phyloP scores from a whole-genome alignment of 208 protist species.

The Trypanosoma cruzi region DNA sequence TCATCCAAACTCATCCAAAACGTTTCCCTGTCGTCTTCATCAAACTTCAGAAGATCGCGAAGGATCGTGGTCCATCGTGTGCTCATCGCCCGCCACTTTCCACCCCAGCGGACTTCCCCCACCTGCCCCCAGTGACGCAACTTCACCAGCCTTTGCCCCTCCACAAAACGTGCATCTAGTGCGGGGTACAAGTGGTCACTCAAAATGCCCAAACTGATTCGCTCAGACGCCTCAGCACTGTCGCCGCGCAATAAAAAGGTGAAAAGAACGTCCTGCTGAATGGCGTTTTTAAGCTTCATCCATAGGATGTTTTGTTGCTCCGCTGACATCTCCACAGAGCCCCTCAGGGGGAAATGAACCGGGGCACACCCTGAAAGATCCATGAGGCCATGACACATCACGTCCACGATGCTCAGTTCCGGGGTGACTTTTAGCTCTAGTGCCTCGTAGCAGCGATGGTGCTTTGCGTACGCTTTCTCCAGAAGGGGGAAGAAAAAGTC shows the following conservation, averaged over 20 bases:
- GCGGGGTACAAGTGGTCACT: slow-evolving; percentile 81
- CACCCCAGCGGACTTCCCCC: slow-evolving; percentile 46
- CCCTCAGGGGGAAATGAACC: slow-evolving; percentile 33
- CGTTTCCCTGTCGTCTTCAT: slow-evolving; percentile 32
- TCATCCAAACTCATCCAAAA: slow-evolving; percentile 88
- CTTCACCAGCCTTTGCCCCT: slow-evolving; percentile 77
- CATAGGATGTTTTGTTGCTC: slow-evolving; percentile 57
- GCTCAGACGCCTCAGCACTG: slow-evolving; percentile 42
- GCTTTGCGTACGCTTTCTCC: slow-evolving; percentile 94
- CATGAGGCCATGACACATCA: slow-evolving; percentile 66
- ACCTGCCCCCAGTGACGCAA: slow-evolving; percentile 62
- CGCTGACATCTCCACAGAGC: slow-evolving; percentile 29
- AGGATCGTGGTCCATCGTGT: slow-evolving; percentile 56
- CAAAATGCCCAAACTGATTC: slow-evolving; percentile 53
- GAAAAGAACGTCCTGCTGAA: slow-evolving; percentile 45
- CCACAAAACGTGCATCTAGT: slow-evolving; percentile 71
- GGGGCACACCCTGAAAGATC: slow-evolving; percentile 73
- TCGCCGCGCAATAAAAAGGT: slow-evolving; percentile 51
- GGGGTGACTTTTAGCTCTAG: slow-evolving; percentile 73
- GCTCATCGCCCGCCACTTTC: slow-evolving; percentile 64
- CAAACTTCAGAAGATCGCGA: slow-evolving; percentile 46
- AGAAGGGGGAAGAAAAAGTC: slow-evolving; percentile 79
- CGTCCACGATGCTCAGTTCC: slow-evolving; percentile 44
- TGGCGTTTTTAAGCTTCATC: slow-evolving; percentile 52
- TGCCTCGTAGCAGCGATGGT: slow-evolving; percentile 90